Evolutionary conservation across 495 filamentous ascomycete genomes (phyloP).

Genomic region (Hypoxylon intermedium): DNA sequence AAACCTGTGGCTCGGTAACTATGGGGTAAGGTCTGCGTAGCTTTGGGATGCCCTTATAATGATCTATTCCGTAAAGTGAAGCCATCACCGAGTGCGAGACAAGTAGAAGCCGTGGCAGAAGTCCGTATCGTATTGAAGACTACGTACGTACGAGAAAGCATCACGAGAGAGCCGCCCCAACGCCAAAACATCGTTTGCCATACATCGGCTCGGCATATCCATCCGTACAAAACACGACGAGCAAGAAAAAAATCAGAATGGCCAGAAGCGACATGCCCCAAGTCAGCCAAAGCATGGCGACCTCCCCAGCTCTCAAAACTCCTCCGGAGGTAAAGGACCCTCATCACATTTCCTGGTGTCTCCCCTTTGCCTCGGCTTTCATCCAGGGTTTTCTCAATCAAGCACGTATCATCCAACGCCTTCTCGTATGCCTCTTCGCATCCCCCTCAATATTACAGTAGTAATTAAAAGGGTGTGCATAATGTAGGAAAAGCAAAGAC

Average conservation of each 20-base stretch:
- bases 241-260: neutral
- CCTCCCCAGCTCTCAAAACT: slow-evolving; percentile 19
- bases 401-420: slow-evolving; percentile 24
- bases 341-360: slow-evolving; percentile 21
- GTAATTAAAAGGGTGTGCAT: slow-evolving; percentile 4
- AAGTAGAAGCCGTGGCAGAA: too few species aligned
- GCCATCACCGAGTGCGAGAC: too few species aligned
- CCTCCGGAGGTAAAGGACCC: slow-evolving; percentile 25
- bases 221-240: neutral
- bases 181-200: too few species aligned
- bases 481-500: neutral
- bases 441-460: slow-evolving; percentile 1
- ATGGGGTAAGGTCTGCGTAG: too few species aligned
- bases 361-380: slow-evolving; percentile 7
- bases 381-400: slow-evolving; percentile 1
- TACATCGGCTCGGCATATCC: too few species aligned
- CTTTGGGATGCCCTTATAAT: too few species aligned
- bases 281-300: too few species aligned
- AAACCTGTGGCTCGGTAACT: too few species aligned
- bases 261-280: neutral
- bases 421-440: slow-evolving; percentile 21
- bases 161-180: too few species aligned
- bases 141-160: too few species aligned
- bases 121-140: too few species aligned
- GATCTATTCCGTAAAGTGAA: too few species aligned